Conservation (phyloP, 2,329 filamentous ascomycete species). For the Diaporthe citrichinensis region DNA sequence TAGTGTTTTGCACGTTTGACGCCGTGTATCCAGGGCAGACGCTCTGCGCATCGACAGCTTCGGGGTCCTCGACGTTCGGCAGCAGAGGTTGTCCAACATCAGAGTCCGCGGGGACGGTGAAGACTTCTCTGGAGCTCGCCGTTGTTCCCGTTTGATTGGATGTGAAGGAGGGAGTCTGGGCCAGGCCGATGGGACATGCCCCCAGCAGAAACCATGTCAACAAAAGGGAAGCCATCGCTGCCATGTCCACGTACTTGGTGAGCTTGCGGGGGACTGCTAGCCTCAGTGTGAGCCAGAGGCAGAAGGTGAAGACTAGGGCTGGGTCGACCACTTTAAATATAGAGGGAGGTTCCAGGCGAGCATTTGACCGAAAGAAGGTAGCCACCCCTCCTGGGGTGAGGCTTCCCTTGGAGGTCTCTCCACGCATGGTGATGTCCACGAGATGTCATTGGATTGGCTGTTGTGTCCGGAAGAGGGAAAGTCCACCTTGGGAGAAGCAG, state of each 20-base stretch:
- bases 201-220: conserved; percentile 32
- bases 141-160: conserved; percentile 23
- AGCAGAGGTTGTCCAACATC: conserved; percentile 38
- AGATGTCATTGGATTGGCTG: conserved; percentile 8
- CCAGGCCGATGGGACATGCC: neutral
- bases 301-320: conserved; percentile 7
- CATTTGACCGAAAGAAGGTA: conserved; percentile 9
- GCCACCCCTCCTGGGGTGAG: neutral
- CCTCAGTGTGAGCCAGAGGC: conserved; percentile 17
- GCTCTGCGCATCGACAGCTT: conserved; percentile 39
- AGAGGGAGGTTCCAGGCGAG: conserved; percentile 2
- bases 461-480: conserved; percentile 3
- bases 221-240: conserved; percentile 35
- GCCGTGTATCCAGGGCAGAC: conserved; percentile 77
- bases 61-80: conserved; percentile 39
- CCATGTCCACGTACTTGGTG: conserved; percentile 27
- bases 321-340: conserved; percentile 21
- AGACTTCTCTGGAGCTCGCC: conserved; percentile 36
- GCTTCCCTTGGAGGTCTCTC: neutral
- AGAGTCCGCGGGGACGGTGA: conserved; percentile 37
- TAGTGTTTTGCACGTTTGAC: conserved; percentile 68
- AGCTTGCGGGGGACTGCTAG: conserved; percentile 22
- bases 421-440: conserved; percentile 7
- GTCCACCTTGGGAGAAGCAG: neutral
- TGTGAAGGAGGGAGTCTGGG: conserved; percentile 15